Evolutionary conservation across 352 stramenopile genomes (phyloP).

Genomic region (Phytophthora colocasiae): DNA sequence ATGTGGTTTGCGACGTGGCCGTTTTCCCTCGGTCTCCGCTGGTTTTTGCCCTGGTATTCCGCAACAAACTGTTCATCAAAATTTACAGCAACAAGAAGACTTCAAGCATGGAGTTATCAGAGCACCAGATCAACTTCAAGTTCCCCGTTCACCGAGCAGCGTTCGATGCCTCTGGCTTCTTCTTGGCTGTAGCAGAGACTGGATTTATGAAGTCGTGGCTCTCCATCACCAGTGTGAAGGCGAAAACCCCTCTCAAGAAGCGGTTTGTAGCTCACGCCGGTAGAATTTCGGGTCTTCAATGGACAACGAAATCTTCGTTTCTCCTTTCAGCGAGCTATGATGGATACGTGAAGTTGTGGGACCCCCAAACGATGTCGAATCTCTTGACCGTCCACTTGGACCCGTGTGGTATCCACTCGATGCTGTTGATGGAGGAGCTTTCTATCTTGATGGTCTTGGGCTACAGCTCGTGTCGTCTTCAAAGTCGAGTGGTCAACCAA

Average conservation of each 20-base stretch:
- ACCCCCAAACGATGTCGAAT: slow-evolving; percentile 32
- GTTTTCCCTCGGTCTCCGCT: slow-evolving; percentile 1
- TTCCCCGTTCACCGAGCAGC: slow-evolving; percentile 48
- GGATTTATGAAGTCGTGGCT: slow-evolving; percentile 65
- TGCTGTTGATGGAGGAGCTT: slow-evolving; percentile 37
- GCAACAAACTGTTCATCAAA: slow-evolving; percentile 36
- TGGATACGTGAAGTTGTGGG: slow-evolving; percentile 77
- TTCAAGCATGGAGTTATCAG: background rate
- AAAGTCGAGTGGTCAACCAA: slow-evolving; percentile 45
- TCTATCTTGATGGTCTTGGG: slow-evolving; percentile 41
- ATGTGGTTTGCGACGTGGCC: slow-evolving; percentile 37
- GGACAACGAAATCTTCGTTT: slow-evolving; percentile 50
- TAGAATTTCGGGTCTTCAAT: slow-evolving; percentile 57
- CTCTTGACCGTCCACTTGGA: slow-evolving; percentile 55
- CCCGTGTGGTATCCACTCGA: slow-evolving; percentile 47
- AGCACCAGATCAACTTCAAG: slow-evolving; percentile 38
- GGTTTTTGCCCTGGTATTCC: slow-evolving; percentile 36
- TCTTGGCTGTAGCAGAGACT: slow-evolving; percentile 50
- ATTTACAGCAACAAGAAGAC: slow-evolving; percentile 18
- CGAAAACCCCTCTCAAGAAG: slow-evolving; percentile 20
- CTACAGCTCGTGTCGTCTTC: slow-evolving; percentile 52
- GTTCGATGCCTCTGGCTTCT: slow-evolving; percentile 49
- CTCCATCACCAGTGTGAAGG: slow-evolving; percentile 48
- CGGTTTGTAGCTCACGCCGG: slow-evolving; percentile 67
- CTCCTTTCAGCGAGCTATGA: slow-evolving; percentile 60